These are phyloP conservation scores for Brasilioporus rufonigricans DNA, from an alignment of 768 basidiomycete genomes.

Conservation along the genomic window DNA sequence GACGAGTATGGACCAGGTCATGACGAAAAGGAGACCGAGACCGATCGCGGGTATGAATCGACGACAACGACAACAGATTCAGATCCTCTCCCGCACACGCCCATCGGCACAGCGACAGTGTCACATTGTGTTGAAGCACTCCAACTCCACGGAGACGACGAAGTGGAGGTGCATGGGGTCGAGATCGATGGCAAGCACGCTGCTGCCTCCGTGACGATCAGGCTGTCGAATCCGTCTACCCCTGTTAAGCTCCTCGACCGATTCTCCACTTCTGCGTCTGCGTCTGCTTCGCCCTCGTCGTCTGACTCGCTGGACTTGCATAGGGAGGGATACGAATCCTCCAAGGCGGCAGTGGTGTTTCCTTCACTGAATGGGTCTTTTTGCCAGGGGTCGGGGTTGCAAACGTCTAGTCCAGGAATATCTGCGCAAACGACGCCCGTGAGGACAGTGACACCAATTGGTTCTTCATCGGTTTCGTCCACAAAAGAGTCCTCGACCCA, in stretches of 20 bases:
- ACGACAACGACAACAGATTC: conserved; percentile 28
- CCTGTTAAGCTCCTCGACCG: conserved; percentile 16
- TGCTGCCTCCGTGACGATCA: not conserved
- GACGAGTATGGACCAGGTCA: conserved; percentile 4
- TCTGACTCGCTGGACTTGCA: not conserved
- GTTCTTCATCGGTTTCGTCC: not conserved
- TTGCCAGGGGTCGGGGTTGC: conserved; percentile 8
- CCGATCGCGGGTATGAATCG: conserved; percentile 26
- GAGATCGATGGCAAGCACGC: conserved; percentile 5
- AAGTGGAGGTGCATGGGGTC: conserved; percentile 1
- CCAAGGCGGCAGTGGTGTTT: conserved; percentile 17
- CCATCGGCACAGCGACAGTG: conserved; percentile 12
- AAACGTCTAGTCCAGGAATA: not conserved
- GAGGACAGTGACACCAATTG: conserved; percentile 5
- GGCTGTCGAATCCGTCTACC: conserved; percentile 14
- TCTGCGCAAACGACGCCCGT: conserved; percentile 15
- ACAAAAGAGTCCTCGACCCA: not conserved
- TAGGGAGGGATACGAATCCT: conserved; percentile 7
- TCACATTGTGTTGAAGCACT: conserved; percentile 4
- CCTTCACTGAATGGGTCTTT: conserved; percentile 27
- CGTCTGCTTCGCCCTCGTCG: conserved; percentile 2
- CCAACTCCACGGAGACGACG: conserved; percentile 17
- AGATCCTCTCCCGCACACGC: conserved; percentile 27
- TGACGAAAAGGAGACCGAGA: conserved; percentile 25
- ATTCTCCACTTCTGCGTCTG: too few relatives aligned